phyloP scores from a whole-genome alignment of 2,329 filamentous ascomycete species.

The Fusarium stilboides region DNA sequence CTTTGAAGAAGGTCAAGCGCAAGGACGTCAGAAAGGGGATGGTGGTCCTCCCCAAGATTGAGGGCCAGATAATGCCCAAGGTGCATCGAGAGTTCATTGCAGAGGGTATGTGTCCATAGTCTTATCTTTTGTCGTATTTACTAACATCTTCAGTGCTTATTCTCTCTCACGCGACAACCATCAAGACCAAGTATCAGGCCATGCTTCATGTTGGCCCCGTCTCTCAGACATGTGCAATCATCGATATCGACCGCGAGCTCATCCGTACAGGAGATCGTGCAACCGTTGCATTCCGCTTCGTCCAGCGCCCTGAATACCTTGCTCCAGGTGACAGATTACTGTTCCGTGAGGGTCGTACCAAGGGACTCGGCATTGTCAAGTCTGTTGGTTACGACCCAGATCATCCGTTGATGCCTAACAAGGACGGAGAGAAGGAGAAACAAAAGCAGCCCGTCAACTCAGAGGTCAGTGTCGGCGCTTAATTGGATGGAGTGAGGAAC shows the following conservation, averaged over 20 bases:
- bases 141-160: slow-evolving; percentile 78
- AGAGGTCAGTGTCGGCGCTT: slow-evolving; percentile 48
- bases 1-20: slow-evolving; percentile 86
- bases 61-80: slow-evolving; percentile 78
- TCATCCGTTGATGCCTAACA: slow-evolving; percentile 58
- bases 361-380: slow-evolving; percentile 95
- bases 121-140: neutral
- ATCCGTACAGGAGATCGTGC: slow-evolving; percentile 97
- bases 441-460: slow-evolving; percentile 40
- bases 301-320: slow-evolving; percentile 94
- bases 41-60: slow-evolving; percentile 91
- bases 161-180: slow-evolving; percentile 94
- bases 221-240: slow-evolving; percentile 95
- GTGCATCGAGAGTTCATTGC: slow-evolving; percentile 84
- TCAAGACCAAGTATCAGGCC: slow-evolving; percentile 96
- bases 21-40: slow-evolving; percentile 98
- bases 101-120: slow-evolving; percentile 68
- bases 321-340: slow-evolving; percentile 89
- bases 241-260: slow-evolving; percentile 96
- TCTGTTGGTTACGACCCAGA: slow-evolving; percentile 85
- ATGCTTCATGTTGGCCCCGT: slow-evolving; percentile 98
- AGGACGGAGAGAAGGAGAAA: slow-evolving; percentile 40
- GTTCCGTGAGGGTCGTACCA: slow-evolving; percentile 95
- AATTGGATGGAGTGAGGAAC: slow-evolving; percentile 2
- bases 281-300: slow-evolving; percentile 92